phyloP scores from a whole-genome alignment of 2,329 filamentous ascomycete genomes.

The Alternaria sp. region DNA sequence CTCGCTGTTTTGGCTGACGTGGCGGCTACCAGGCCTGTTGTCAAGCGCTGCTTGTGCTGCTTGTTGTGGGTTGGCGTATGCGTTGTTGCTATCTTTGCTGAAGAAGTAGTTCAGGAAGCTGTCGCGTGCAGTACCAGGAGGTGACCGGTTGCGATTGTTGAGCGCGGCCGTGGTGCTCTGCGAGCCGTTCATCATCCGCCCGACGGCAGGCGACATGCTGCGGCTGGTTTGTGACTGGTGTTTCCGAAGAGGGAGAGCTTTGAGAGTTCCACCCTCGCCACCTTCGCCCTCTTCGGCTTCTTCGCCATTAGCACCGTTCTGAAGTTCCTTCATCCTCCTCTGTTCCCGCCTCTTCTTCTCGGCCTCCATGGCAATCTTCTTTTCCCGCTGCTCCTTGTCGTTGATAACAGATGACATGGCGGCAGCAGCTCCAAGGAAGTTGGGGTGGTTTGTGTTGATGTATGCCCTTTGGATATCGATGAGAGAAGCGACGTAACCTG shows the following conservation, averaged over 20 bases:
- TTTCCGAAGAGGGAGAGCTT: constrained; percentile 65
- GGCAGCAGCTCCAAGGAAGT: constrained; percentile 94
- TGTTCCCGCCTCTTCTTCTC: constrained; percentile 87
- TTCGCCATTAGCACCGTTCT: constrained; percentile 64
- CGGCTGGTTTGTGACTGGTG: constrained; percentile 67
- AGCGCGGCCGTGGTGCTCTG: constrained; percentile 66
- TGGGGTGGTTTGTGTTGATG: constrained; percentile 99
- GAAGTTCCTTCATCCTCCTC: constrained; percentile 78
- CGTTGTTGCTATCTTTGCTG: constrained; percentile 80
- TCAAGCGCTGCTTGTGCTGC: constrained; percentile 49
- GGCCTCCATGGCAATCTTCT: constrained; percentile 78
- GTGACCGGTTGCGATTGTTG: constrained; percentile 68
- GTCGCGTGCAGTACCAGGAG: constrained; percentile 71
- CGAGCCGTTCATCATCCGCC: constrained; percentile 66
- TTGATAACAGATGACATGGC: constrained; percentile 97
- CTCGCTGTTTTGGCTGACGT: constrained; percentile 80
- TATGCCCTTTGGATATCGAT: constrained; percentile 98
- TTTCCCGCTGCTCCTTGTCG: constrained; percentile 92
- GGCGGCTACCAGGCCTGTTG: constrained; percentile 59
- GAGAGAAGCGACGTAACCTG: constrained; percentile 90
- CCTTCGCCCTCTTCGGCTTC: constrained; percentile 70
- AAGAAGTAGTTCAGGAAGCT: constrained; percentile 99
- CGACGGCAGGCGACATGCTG: constrained; percentile 83
- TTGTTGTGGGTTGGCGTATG: constrained; percentile 48
- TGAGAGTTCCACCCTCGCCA: constrained; percentile 60